phyloP scores from a whole-genome alignment of 495 filamentous ascomycete species.

The Evansstolkia leycettana region DNA sequence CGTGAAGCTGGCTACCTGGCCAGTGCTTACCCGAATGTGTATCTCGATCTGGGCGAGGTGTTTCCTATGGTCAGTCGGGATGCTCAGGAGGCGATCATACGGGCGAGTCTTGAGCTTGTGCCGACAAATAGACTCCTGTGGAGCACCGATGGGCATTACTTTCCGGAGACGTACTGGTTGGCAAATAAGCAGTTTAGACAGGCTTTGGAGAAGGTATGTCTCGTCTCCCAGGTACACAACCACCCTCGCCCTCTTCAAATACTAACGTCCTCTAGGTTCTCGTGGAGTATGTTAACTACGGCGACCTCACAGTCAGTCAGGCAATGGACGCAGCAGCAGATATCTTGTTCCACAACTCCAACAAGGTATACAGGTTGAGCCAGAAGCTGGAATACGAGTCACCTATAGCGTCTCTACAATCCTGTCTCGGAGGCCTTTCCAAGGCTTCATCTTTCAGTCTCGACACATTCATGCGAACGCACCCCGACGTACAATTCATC shows the following conservation, averaged over 20 bases:
- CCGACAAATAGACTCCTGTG: conserved; percentile 70
- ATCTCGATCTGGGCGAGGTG: conserved; percentile 76
- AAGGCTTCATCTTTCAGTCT: conserved; percentile 5
- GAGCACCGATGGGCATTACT: conserved; percentile 76
- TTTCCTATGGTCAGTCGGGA: conserved; percentile 74
- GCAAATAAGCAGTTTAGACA: conserved; percentile 70
- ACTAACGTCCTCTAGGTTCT: no score
- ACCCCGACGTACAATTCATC: conserved; percentile 39
- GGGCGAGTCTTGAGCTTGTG: conserved; percentile 63
- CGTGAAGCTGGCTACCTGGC: conserved; percentile 75
- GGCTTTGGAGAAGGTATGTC: conserved; percentile 48
- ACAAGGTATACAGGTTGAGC: conserved; percentile 47
- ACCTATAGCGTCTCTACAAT: no score
- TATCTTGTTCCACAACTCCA: conserved; percentile 61
- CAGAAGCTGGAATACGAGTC: conserved; percentile 8
- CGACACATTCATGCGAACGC: conserved; percentile 12
- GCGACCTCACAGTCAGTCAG: conserved; percentile 44
- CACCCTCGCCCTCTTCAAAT: background rate
- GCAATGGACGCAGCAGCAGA: conserved; percentile 45
- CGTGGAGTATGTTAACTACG: conserved; percentile 45
- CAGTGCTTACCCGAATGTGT: conserved; percentile 68
- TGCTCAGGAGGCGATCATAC: conserved; percentile 61
- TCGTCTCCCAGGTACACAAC: no score
- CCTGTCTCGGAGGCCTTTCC: no score
- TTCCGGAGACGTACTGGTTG: conserved; percentile 73